These are phyloP conservation scores for Cyclostephanos tholiformis DNA, from an alignment of 108 stramenopile species.

Conservation along the genomic window DNA sequence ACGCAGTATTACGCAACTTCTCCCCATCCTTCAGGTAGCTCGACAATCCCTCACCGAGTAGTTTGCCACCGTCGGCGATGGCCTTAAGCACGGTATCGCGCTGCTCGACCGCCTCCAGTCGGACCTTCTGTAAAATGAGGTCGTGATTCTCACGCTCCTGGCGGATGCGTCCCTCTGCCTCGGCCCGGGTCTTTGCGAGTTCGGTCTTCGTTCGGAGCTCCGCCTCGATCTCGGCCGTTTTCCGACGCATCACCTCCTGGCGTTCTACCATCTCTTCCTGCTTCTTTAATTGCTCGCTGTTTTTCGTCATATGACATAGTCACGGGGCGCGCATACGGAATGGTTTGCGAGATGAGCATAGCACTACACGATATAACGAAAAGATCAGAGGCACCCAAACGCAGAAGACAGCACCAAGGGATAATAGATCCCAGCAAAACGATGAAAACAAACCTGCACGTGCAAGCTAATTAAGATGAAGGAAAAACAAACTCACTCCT, in stretches of 20 bases:
- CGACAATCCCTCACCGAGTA: slow-evolving; percentile 85
- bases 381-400: not conserved
- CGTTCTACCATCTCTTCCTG: slow-evolving; percentile 95
- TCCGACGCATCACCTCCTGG: slow-evolving; percentile 95
- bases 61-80: slow-evolving; percentile 88
- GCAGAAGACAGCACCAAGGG: no score
- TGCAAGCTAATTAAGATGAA: no score
- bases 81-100: slow-evolving; percentile 93
- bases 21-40: slow-evolving; percentile 88
- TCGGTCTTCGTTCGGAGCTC: slow-evolving; percentile 89
- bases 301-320: not conserved
- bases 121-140: slow-evolving; percentile 88
- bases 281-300: slow-evolving; percentile 92
- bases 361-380: not conserved
- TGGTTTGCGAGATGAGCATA: not conserved
- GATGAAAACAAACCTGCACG: no score
- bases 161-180: slow-evolving; percentile 94
- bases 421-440: no score
- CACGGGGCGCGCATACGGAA: not conserved
- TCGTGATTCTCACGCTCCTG: slow-evolving; percentile 98
- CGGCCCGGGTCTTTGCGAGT: slow-evolving; percentile 87
- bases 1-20: slow-evolving; percentile 90
- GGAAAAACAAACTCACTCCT: slow-evolving; percentile 73
- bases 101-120: slow-evolving; percentile 84
- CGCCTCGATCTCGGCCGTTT: slow-evolving; percentile 97